Evolutionary conservation across 176 grass and related monocot genomes (phyloP).

Genomic region (Phoenix dactylifera): DNA sequence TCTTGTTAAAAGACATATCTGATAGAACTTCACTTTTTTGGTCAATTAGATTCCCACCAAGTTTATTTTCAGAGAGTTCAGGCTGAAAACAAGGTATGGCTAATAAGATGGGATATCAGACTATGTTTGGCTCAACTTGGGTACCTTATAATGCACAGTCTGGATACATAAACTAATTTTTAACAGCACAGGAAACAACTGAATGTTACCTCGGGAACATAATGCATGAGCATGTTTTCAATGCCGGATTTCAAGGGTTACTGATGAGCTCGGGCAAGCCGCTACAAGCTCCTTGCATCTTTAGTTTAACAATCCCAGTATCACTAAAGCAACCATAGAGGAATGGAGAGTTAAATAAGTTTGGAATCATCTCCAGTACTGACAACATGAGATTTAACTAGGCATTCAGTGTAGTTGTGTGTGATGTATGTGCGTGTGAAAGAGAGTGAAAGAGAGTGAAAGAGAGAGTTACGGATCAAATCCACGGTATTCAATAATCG

Average conservation of each 20-base stretch:
- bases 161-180: not conserved
- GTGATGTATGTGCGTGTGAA: too few species aligned
- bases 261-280: conserved; percentile 94
- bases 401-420: too few species aligned
- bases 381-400: too few species aligned
- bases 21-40: too few species aligned
- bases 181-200: not conserved
- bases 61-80: too few species aligned
- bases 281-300: conserved; percentile 97
- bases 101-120: not conserved
- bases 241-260: conserved; percentile 96
- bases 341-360: not conserved
- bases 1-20: too few species aligned
- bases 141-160: not conserved
- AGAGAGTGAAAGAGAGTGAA: not conserved
- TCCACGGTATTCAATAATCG: conserved; percentile 87
- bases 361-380: not conserved
- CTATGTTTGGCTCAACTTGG: not conserved
- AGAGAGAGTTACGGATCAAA: conserved; percentile 54
- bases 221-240: conserved; percentile 99
- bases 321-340: conserved; percentile 41
- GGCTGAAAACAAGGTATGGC: too few species aligned
- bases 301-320: conserved; percentile 77
- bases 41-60: too few species aligned
- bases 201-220: conserved; percentile 74